Evolutionary conservation across 805 yeast species (phyloP).

Genomic region (Grigorovia jiainica): DNA sequence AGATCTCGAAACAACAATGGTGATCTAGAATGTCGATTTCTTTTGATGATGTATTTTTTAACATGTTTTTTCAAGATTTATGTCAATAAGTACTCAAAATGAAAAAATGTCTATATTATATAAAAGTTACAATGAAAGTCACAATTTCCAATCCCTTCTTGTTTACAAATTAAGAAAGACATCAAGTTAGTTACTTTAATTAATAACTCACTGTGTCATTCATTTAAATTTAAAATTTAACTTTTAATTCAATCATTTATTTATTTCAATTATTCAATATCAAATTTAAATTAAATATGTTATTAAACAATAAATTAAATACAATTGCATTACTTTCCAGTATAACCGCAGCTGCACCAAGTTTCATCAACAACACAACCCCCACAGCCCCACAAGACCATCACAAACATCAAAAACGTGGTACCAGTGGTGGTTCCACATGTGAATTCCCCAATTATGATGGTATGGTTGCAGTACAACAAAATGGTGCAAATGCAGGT

Average conservation of each 20-base stretch:
- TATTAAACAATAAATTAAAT: not conserved
- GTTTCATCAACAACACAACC: not conserved
- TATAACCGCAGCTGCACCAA: not conserved
- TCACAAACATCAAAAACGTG: conserved; percentile 3
- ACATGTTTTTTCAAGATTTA: not conserved
- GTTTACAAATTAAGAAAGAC: not conserved
- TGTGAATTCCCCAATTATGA: conserved; percentile 62
- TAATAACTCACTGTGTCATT: conserved; percentile 1
- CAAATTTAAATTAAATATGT: not conserved
- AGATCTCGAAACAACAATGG: too few relatives aligned
- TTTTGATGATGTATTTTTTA: not conserved
- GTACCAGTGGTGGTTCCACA: conserved; percentile 1
- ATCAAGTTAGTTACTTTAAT: too few relatives aligned
- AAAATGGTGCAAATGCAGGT: conserved; percentile 53
- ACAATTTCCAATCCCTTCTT: not conserved
- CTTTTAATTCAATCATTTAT: not conserved
- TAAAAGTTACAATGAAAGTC: not conserved
- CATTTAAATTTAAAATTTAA: not conserved
- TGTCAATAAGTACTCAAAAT: too few relatives aligned
- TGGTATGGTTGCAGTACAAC: conserved; percentile 64
- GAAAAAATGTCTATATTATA: too few relatives aligned
- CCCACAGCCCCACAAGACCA: not conserved
- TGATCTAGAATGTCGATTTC: too few relatives aligned
- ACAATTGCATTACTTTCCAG: not conserved
- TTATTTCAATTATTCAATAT: not conserved